Conservation (phyloP, 306 rosid species). For the Luffa acutangula region DNA sequence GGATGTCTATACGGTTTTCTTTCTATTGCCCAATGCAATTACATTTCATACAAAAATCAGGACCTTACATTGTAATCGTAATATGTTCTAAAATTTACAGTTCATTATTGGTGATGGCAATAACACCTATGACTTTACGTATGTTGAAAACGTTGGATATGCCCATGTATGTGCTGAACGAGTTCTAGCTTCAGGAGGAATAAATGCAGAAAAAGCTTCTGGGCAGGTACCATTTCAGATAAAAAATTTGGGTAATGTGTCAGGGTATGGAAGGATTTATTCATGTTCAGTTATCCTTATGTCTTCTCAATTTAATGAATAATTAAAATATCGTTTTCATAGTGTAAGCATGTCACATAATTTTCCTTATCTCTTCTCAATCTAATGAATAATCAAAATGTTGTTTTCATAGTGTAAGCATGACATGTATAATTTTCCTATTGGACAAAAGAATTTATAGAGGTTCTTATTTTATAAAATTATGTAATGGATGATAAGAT, state of each 20-base stretch:
- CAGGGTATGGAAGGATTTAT: not conserved
- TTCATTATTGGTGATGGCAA: conserved; percentile 89
- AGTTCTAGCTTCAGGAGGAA: conserved; percentile 67
- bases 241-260: not conserved
- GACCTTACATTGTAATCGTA: not conserved
- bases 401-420: not conserved
- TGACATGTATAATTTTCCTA: not conserved
- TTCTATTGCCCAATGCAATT: not conserved
- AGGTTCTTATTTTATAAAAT: not conserved
- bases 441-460: not conserved
- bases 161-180: conserved; percentile 88
- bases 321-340: not conserved
- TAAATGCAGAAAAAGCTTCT: conserved; percentile 63
- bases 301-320: not conserved
- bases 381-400: not conserved
- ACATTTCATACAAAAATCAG: not conserved
- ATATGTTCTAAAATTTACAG: conserved; percentile 34
- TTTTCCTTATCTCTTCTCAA: not conserved
- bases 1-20: not conserved
- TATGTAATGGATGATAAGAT: not conserved
- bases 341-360: not conserved
- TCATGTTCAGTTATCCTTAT: not conserved
- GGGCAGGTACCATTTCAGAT: conserved; percentile 51
- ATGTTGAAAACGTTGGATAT: conserved; percentile 93
- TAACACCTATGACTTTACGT: conserved; percentile 78